Percentiles rank a stretch among this genome's conserved stretches.
Conservation (phyloP, 2,329 filamentous ascomycete species). For the Parasarocladium wereldwijsianum region DNA sequence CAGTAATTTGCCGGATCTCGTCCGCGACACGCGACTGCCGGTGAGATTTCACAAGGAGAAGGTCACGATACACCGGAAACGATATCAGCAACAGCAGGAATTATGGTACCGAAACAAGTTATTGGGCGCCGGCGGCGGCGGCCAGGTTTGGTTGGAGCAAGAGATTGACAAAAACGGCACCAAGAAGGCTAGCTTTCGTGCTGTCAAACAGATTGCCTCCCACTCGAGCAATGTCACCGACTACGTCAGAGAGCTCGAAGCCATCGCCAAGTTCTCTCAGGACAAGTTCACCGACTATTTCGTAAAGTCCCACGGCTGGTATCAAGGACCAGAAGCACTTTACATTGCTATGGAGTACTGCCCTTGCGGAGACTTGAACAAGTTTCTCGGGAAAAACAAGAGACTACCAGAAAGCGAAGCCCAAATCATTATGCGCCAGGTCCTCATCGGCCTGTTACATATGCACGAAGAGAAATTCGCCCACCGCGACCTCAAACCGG, state of each 20-base stretch:
- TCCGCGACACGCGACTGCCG: constrained; percentile 1
- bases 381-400: background rate
- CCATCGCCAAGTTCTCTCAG: constrained; percentile 1
- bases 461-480: constrained; percentile 2
- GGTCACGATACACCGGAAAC: background rate
- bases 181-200: background rate
- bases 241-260: constrained; percentile 1
- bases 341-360: constrained; percentile 4
- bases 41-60: background rate
- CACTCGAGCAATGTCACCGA: background rate
- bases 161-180: background rate
- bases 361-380: constrained; percentile 1
- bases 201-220: constrained; percentile 1
- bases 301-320: background rate
- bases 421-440: constrained; percentile 1
- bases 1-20: constrained; percentile 2
- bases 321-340: background rate
- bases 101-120: constrained; percentile 1
- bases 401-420: background rate
- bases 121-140: background rate
- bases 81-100: background rate
- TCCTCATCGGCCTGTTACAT: background rate
- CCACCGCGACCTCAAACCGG: constrained; percentile 2
- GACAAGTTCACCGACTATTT: constrained; percentile 1
- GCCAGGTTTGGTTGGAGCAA: constrained; percentile 1